Evolutionary conservation across 164 flowering plant genomes (phyloP), one percentile per base, ranked within the genome.

Genomic region (Magnolia changhungtana): DNA sequence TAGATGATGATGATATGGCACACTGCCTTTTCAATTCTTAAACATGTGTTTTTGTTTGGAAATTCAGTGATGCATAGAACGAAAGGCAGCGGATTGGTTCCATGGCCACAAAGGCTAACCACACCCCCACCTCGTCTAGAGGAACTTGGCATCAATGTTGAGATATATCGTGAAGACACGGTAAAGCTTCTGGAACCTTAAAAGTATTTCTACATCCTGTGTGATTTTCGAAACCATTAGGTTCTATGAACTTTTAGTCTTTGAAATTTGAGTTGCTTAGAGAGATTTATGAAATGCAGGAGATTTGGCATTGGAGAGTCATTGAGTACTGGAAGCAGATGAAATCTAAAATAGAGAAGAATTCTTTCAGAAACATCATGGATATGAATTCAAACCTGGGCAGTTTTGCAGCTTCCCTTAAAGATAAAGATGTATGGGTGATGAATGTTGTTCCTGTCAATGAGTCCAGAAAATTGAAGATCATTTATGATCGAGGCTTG

Each of bases 301-400:
- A 82, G 69, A 76, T 84, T 61, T 91, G 94, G 97, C 84, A 78
- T 73, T 78, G 70, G 80, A 85, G 97, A 83, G 95, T 92, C 67
- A 69, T 14, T 63, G 93, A 90, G 76, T 92, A 92, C 78, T 89
- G 92, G 95, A 90, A 88, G 83, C 89, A 84, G 78, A 89, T 91
- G 95, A 86, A 84, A 81, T 77, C 87, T 78, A 85, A 87, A 21
- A 23, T 85, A 37, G 82, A 77, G 72, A 87, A 73, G 72, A 82
- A 87, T 77, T 83, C 89, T 59, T 76, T 92, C 69, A 89, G 97
- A 84, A 92, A 92, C 84, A 80, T 92, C 67, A 88, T 92, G 97
- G 95, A 92, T 76, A 89, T 92, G 95, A 86, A 90, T 79, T 88
- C 97, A 51, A 88, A 90, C 74, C 88, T 92, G 50, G 97, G 97